Conservation (phyloP, 352 stramenopile species). For the Saprolegnia diclina region DNA sequence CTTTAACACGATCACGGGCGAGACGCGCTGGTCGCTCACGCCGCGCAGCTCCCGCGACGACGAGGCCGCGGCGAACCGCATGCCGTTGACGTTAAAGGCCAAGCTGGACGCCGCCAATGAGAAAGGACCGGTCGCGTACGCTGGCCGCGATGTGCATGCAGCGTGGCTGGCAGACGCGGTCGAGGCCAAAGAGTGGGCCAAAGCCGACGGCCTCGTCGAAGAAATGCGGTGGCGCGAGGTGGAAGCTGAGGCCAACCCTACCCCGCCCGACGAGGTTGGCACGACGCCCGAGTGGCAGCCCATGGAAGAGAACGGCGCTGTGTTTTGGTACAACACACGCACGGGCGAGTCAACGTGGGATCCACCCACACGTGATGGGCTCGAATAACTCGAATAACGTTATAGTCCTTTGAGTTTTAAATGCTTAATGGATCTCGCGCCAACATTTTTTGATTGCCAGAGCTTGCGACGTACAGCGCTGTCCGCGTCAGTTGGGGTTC, state of each 20-base stretch:
- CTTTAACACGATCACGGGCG: constrained; percentile 86
- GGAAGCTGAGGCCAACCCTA: constrained; percentile 35
- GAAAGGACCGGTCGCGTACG: constrained; percentile 39
- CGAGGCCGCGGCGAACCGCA: constrained; percentile 45
- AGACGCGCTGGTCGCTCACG: constrained; percentile 80
- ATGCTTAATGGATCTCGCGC: no score
- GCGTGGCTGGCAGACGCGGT: constrained; percentile 65
- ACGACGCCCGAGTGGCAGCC: constrained; percentile 7
- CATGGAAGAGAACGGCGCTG: constrained; percentile 17
- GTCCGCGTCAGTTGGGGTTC: background rate
- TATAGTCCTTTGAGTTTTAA: no score
- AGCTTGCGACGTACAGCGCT: background rate
- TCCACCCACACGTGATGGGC: background rate
- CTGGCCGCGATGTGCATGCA: constrained; percentile 53
- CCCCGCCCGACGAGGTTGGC: background rate
- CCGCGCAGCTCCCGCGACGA: constrained; percentile 56
- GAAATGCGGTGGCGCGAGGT: constrained; percentile 66
- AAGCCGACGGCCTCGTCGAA: constrained; percentile 60
- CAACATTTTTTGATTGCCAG: background rate
- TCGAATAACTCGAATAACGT: no score
- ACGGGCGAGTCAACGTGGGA: constrained; percentile 38
- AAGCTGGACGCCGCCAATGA: constrained; percentile 52
- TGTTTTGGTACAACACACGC: constrained; percentile 39
- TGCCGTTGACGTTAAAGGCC: constrained; percentile 49
- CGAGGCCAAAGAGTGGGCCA: constrained; percentile 49